Conservation (phyloP, 805 yeast species). For the Saccharomycopsis sp. region DNA sequence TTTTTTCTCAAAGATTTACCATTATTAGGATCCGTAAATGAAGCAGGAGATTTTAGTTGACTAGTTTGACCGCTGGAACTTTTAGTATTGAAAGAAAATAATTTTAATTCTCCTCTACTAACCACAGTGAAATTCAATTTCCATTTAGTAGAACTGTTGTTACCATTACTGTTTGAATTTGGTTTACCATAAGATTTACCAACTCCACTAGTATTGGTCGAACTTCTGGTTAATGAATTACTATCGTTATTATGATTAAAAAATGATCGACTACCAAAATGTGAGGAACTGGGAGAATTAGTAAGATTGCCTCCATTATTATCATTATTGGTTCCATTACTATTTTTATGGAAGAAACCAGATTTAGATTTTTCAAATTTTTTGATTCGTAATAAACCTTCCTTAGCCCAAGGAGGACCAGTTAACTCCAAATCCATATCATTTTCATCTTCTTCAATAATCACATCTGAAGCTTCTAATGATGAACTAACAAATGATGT, state of each 20-base stretch:
- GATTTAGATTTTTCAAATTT: conserved; percentile 15
- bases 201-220: conserved; percentile 19
- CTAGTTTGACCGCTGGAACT: background rate
- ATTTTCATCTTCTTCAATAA: conserved; percentile 30
- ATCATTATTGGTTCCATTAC: background rate
- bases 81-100: conserved; percentile 38
- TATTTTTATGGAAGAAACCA: conserved; percentile 11
- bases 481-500: conserved; percentile 3
- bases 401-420: conserved; percentile 74
- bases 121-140: conserved; percentile 52
- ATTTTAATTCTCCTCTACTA: conserved; percentile 51
- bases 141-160: conserved; percentile 25
- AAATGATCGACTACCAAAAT: conserved; percentile 10
- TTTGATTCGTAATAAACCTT: conserved; percentile 43
- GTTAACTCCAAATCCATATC: conserved; percentile 53
- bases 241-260: conserved; percentile 3
- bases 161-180: background rate
- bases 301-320: background rate
- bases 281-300: conserved; percentile 1
- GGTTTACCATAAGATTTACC: conserved; percentile 20
- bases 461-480: conserved; percentile 12
- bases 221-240: conserved; percentile 4
- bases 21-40: background rate
- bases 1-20: conserved; percentile 14
- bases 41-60: conserved; percentile 18